Conservation (phyloP, 1,284 basidiomycete species). For the Polyporus tsugae region DNA sequence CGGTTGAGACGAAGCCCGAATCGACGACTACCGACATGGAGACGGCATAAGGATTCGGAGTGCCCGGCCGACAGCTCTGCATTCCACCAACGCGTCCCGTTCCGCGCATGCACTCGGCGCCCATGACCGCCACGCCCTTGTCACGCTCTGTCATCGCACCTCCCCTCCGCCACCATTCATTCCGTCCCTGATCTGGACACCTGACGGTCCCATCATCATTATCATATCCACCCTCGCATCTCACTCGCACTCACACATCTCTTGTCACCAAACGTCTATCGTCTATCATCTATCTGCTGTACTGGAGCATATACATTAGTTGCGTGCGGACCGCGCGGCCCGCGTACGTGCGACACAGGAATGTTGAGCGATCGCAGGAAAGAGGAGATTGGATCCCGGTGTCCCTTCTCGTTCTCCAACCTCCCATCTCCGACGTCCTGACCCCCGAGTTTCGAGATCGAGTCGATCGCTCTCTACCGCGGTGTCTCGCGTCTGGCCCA, state of each 20-base stretch:
- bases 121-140: constrained; percentile 21
- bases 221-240: constrained; percentile 1
- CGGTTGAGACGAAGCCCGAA: constrained; percentile 36
- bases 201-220: constrained; percentile 22
- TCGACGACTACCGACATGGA: constrained; percentile 24
- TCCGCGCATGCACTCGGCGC: constrained; percentile 11
- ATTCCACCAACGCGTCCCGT: constrained; percentile 1
- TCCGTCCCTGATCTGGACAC: constrained; percentile 22
- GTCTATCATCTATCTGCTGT: constrained; percentile 31
- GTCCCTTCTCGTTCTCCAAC: background rate
- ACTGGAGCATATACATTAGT: constrained; percentile 34
- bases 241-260: constrained; percentile 8
- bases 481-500: background rate
- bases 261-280: constrained; percentile 13
- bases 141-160: constrained; percentile 1
- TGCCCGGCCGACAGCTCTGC: constrained; percentile 1
- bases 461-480: background rate
- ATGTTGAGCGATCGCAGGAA: constrained; percentile 4
- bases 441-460: background rate
- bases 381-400: background rate
- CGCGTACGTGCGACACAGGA: background rate
- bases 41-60: constrained; percentile 13
- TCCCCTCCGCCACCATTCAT: constrained; percentile 6
- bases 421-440: background rate
- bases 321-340: constrained; percentile 27